phyloP scores from a whole-genome alignment of 2,329 filamentous ascomycete genomes.

The Tolypocladium pustulatum region DNA sequence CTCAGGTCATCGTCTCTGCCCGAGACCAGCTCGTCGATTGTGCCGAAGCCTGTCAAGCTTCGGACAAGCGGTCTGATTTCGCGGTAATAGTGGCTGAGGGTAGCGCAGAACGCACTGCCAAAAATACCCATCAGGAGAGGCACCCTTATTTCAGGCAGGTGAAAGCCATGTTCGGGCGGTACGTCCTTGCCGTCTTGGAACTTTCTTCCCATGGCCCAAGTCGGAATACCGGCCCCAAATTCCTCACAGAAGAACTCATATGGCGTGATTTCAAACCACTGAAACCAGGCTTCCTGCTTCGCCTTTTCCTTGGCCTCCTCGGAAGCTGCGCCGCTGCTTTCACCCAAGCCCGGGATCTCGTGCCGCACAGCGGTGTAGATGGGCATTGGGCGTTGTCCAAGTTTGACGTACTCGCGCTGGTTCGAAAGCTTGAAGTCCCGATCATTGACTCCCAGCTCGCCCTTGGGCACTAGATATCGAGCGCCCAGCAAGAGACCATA shows the following conservation, averaged over 20 bases:
- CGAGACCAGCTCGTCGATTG: slow-evolving; percentile 73
- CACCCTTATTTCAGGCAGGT: slow-evolving; percentile 74
- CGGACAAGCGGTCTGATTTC: slow-evolving; percentile 78
- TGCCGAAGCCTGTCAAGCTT: slow-evolving; percentile 61
- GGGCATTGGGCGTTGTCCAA: slow-evolving; percentile 75
- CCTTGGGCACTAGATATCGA: slow-evolving; percentile 70
- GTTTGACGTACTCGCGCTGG: slow-evolving; percentile 64
- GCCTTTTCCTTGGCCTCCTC: slow-evolving; percentile 42
- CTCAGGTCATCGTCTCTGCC: slow-evolving; percentile 74
- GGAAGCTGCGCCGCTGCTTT: slow-evolving; percentile 17
- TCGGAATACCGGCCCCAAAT: slow-evolving; percentile 82
- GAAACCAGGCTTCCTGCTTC: slow-evolving; percentile 75
- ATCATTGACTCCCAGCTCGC: slow-evolving; percentile 63
- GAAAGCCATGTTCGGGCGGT: slow-evolving; percentile 49
- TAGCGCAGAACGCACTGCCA: slow-evolving; percentile 93
- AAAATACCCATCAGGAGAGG: slow-evolving; percentile 89
- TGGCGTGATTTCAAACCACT: slow-evolving; percentile 94
- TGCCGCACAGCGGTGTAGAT: slow-evolving; percentile 95
- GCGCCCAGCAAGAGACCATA: slow-evolving; percentile 83
- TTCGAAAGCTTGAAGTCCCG: slow-evolving; percentile 85
- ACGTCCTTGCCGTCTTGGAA: slow-evolving; percentile 57
- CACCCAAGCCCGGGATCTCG: slow-evolving; percentile 66
- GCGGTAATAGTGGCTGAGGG: slow-evolving; percentile 89
- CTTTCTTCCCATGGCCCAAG: slow-evolving; percentile 79
- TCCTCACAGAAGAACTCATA: slow-evolving; percentile 97